Conservation (phyloP, 192 early-diverging fungal genomes). For the Thamnidium elegans region DNA sequence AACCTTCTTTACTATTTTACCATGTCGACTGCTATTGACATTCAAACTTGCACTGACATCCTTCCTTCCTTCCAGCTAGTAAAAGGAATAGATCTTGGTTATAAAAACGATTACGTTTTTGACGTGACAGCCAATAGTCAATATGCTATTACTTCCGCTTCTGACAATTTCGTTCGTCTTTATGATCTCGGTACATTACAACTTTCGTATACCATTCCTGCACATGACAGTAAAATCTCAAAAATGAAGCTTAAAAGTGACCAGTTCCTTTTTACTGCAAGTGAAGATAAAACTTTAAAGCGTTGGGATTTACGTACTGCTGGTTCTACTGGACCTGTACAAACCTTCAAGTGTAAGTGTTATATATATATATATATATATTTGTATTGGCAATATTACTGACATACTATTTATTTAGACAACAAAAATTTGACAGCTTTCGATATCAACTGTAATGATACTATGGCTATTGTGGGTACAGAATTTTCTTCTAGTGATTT, state of each 20-base stretch:
- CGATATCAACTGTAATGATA: conserved; percentile 52
- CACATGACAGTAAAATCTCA: conserved; percentile 61
- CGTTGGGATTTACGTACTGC: conserved; percentile 67
- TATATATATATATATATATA: no score
- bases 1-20: background rate
- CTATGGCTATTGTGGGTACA: conserved; percentile 53
- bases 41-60: conserved; percentile 22
- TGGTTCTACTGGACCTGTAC: conserved; percentile 38
- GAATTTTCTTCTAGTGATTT: conserved; percentile 32
- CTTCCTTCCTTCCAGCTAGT: conserved; percentile 42
- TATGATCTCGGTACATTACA: conserved; percentile 54
- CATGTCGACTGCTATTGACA: conserved; percentile 1
- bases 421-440: conserved; percentile 46
- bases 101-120: conserved; percentile 53
- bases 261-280: conserved; percentile 56
- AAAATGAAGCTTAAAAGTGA: conserved; percentile 58
- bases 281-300: conserved; percentile 60
- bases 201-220: conserved; percentile 43
- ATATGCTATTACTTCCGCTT: conserved; percentile 55
- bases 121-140: conserved; percentile 47
- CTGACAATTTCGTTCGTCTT: conserved; percentile 61
- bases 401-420: background rate
- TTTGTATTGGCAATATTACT: background rate
- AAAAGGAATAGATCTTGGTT: conserved; percentile 40
- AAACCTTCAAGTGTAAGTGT: conserved; percentile 56